Percentiles rank a stretch among this genome's conserved stretches.
Evolutionary conservation across 345 rosid genomes (phyloP).

Genomic region (Nasturtium officinale): DNA sequence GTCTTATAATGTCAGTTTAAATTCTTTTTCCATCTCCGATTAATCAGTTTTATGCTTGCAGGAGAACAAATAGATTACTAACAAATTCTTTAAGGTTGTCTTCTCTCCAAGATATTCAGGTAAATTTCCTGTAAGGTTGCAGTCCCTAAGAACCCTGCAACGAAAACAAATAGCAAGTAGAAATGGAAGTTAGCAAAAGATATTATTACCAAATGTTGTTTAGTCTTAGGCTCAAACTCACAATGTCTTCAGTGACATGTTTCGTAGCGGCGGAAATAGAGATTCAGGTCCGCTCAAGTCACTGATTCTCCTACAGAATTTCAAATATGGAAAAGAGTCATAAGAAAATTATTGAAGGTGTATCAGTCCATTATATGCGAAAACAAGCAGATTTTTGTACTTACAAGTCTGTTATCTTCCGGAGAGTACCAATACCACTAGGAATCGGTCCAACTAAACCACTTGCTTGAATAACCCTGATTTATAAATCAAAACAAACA

Average conservation of each 20-base stretch:
- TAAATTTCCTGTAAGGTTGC: slow-evolving; percentile 52
- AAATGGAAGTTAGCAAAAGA: slow-evolving; percentile 19
- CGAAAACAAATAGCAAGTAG: not conserved
- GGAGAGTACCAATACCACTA: slow-evolving; percentile 33
- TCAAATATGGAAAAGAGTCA: slow-evolving; percentile 8
- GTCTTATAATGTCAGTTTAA: slow-evolving; percentile 22
- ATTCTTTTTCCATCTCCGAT: not conserved
- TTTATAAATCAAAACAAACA: not conserved
- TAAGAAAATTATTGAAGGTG: not conserved
- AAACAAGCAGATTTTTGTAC: not conserved
- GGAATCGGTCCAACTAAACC: slow-evolving; percentile 67
- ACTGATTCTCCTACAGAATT: slow-evolving; percentile 55
- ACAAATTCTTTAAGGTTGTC: slow-evolving; percentile 44
- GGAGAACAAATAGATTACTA: slow-evolving; percentile 36
- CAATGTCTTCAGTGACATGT: slow-evolving; percentile 45
- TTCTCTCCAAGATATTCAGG: slow-evolving; percentile 50
- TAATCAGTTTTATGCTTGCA: not conserved
- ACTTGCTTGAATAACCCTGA: slow-evolving; percentile 54
- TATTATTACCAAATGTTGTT: not conserved
- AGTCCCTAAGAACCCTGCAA: slow-evolving; percentile 59
- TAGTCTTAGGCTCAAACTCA: slow-evolving; percentile 32
- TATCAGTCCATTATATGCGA: not conserved
- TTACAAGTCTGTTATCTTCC: slow-evolving; percentile 42
- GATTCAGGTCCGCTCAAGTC: slow-evolving; percentile 51
- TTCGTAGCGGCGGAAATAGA: slow-evolving; percentile 47